Conservation (phyloP, 257 asterid genomes). For the Oldenlandia corymbosa region DNA sequence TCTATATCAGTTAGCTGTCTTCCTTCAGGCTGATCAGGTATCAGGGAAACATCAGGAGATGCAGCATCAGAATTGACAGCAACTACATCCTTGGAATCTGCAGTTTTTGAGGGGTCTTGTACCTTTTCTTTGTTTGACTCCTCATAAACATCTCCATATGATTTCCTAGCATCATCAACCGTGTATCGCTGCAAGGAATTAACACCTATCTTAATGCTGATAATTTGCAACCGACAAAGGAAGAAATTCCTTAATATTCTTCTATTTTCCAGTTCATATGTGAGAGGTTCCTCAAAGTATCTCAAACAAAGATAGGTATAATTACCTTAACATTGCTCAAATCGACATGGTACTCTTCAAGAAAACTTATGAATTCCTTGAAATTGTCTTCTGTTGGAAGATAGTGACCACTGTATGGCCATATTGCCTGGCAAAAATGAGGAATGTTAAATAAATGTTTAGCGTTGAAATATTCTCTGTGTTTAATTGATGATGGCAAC, state of each 20-base stretch:
- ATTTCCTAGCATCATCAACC: slow-evolving; percentile 37
- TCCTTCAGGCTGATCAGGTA: slow-evolving; percentile 6
- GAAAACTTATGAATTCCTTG: slow-evolving; percentile 51
- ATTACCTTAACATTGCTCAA: slow-evolving; percentile 56
- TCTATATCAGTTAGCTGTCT: slow-evolving; percentile 16
- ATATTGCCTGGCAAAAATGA: slow-evolving; percentile 37
- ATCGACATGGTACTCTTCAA: slow-evolving; percentile 54
- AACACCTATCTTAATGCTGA: not conserved
- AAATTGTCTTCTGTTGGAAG: slow-evolving; percentile 78
- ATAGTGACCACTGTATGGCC: slow-evolving; percentile 85
- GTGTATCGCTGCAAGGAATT: slow-evolving; percentile 37
- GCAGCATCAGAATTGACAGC: not conserved
- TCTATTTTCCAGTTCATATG: not conserved
- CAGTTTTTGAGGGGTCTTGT: slow-evolving; percentile 6
- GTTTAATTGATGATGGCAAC: too few relatives aligned
- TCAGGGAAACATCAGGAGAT: slow-evolving; percentile 2
- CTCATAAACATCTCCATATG: slow-evolving; percentile 12
- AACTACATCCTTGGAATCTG: not conserved
- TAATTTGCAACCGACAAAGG: not conserved
- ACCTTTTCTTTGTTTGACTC: slow-evolving; percentile 14
- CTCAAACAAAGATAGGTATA: not conserved
- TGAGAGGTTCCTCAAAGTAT: not conserved
- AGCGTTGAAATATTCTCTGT: not conserved
- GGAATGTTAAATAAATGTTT: not conserved
- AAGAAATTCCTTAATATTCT: not conserved